These are phyloP conservation scores for Trametes meyenii DNA, from an alignment of 768 basidiomycete genomes.

Conservation along the genomic window DNA sequence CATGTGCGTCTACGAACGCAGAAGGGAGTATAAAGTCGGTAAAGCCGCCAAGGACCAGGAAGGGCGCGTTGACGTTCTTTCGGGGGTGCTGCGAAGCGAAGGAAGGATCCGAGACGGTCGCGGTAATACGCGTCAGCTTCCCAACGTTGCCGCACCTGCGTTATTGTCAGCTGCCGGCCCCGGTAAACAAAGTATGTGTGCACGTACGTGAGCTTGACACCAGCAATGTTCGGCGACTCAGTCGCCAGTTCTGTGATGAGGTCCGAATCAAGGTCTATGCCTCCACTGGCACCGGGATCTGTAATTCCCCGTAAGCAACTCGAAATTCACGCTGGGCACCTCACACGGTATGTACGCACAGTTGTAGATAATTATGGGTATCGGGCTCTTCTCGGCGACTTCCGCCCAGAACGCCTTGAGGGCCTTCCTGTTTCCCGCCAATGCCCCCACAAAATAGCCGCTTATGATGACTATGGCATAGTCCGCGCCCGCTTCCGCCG, in stretches of 20 bases:
- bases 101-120: constrained; percentile 55
- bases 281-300: constrained; percentile 87
- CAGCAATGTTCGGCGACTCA: constrained; percentile 76
- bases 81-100: constrained; percentile 68
- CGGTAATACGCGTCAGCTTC: constrained; percentile 84
- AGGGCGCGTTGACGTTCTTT: constrained; percentile 64
- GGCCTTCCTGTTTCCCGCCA: constrained; percentile 62
- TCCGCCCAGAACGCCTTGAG: constrained; percentile 80
- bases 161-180: constrained; percentile 15
- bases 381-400: constrained; percentile 75
- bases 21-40: constrained; percentile 82
- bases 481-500: constrained; percentile 85
- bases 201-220: constrained; percentile 87
- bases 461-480: constrained; percentile 83
- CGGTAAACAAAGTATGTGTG: background rate
- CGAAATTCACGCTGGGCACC: constrained; percentile 1
- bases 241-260: constrained; percentile 77
- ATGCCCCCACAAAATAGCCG: constrained; percentile 83
- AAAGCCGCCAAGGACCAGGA: constrained; percentile 86
- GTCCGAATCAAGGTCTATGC: constrained; percentile 90
- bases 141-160: constrained; percentile 86
- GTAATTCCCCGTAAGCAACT: constrained; percentile 16
- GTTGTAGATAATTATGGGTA: constrained; percentile 89
- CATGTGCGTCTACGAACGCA: constrained; percentile 72
- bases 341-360: constrained; percentile 51